Conservation (phyloP, 2,329 filamentous ascomycete species). For the Ascochyta rabiei region DNA sequence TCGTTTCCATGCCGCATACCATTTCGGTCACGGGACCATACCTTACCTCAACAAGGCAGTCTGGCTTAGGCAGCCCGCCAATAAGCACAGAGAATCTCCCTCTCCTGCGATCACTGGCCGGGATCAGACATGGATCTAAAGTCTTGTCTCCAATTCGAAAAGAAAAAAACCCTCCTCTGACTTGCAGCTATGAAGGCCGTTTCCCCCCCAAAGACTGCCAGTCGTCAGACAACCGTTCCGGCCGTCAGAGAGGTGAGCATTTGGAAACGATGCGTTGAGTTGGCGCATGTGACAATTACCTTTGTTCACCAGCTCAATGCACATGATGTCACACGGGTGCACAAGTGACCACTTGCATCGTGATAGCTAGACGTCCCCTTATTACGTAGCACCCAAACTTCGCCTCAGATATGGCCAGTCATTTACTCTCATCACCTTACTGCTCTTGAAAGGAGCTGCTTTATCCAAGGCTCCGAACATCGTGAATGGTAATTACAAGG, state of each 20-base stretch:
- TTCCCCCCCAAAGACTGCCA: background rate
- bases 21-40: constrained; percentile 37
- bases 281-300: background rate
- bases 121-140: constrained; percentile 31
- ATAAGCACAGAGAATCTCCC: constrained; percentile 24
- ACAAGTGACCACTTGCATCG: background rate
- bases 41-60: constrained; percentile 28
- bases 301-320: background rate
- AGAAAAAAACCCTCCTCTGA: background rate
- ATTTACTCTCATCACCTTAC: background rate
- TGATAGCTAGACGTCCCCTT: background rate
- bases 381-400: background rate
- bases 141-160: background rate
- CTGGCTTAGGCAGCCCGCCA: constrained; percentile 27
- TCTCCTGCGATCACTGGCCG: constrained; percentile 29
- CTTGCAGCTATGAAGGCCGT: background rate
- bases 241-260: background rate
- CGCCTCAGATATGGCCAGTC: constrained; percentile 8
- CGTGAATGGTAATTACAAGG: background rate
- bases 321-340: background rate
- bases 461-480: background rate
- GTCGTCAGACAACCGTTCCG: background rate
- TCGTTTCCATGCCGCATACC: constrained; percentile 29
- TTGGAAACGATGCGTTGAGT: background rate
- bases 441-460: background rate